Conservation (phyloP, 208 protist species). For the Leishmania martiniquensis region DNA sequence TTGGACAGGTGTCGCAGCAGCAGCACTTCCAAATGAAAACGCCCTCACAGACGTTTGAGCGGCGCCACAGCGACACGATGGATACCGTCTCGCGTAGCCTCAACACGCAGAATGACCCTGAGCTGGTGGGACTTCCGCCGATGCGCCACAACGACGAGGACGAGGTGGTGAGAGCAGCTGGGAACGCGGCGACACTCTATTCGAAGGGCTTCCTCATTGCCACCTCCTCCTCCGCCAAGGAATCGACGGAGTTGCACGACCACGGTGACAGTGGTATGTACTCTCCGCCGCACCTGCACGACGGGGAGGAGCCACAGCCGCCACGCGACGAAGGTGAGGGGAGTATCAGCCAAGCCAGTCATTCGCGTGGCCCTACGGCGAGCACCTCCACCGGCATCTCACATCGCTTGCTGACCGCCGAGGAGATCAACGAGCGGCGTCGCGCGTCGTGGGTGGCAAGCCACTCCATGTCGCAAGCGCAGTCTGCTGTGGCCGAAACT, state of each 20-base stretch:
- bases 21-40: background rate
- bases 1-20: slow-evolving; percentile 6
- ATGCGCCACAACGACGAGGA: slow-evolving; percentile 12
- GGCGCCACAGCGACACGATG: slow-evolving; percentile 19
- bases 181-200: slow-evolving; percentile 15
- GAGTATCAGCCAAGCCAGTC: slow-evolving; percentile 8
- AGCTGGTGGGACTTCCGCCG: slow-evolving; percentile 33
- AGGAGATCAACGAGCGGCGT: slow-evolving; percentile 25
- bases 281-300: slow-evolving; percentile 11
- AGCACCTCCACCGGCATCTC: slow-evolving; percentile 21
- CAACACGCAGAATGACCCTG: slow-evolving; percentile 36
- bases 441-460: slow-evolving; percentile 13
- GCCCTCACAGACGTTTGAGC: slow-evolving; percentile 1
- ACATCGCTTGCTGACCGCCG: slow-evolving; percentile 28
- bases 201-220: slow-evolving; percentile 31
- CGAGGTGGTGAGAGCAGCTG: background rate
- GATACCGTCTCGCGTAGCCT: slow-evolving; percentile 36
- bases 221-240: background rate
- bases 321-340: slow-evolving; percentile 1
- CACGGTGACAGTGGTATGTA: background rate
- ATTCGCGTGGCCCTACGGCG: slow-evolving; percentile 15
- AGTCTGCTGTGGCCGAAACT: background rate
- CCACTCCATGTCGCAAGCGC: slow-evolving; percentile 9
- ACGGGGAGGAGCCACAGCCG: slow-evolving; percentile 13
- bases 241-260: background rate